phyloP scores from a whole-genome alignment of 768 basidiomycete genomes.

The Lentinula detonsa region DNA sequence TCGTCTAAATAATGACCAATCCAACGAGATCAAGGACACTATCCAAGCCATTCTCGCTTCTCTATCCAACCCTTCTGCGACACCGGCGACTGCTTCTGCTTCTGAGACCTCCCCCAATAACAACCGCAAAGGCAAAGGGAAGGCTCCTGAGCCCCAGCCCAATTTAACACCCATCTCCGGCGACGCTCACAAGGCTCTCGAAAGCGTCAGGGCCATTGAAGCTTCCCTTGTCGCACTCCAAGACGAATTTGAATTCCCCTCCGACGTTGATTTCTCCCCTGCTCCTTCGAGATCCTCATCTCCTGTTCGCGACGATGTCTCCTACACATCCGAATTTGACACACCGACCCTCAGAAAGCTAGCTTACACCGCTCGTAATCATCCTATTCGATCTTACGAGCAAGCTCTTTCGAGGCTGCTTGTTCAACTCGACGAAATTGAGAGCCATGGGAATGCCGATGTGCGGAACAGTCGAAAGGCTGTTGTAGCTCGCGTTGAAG shows the following conservation, averaged over 20 bases:
- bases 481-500: slow-evolving; percentile 50
- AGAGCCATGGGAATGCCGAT: slow-evolving; percentile 51
- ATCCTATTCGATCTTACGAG: slow-evolving; percentile 56
- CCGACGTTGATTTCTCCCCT: slow-evolving; percentile 34
- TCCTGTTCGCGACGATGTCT: slow-evolving; percentile 12
- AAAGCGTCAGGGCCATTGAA: slow-evolving; percentile 34
- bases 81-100: not conserved
- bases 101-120: slow-evolving; percentile 7
- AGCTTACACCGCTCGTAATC: slow-evolving; percentile 52
- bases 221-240: slow-evolving; percentile 31
- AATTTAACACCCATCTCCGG: not conserved
- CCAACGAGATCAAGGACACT: slow-evolving; percentile 31
- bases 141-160: slow-evolving; percentile 11
- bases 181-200: slow-evolving; percentile 26
- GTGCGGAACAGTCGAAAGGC: slow-evolving; percentile 48
- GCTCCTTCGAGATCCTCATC: slow-evolving; percentile 25
- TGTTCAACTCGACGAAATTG: slow-evolving; percentile 50
- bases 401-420: slow-evolving; percentile 54
- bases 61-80: slow-evolving; percentile 16
- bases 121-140: slow-evolving; percentile 33
- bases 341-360: slow-evolving; percentile 30
- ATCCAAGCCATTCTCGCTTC: slow-evolving; percentile 33
- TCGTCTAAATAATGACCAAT: slow-evolving; percentile 22
- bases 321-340: slow-evolving; percentile 9
- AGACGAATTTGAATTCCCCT: slow-evolving; percentile 32